A percentile compares a stretch with the other conserved stretches of the same genome.
phyloP scores from a whole-genome alignment of 73 alveolate species.

The Paramecium bursaria region DNA sequence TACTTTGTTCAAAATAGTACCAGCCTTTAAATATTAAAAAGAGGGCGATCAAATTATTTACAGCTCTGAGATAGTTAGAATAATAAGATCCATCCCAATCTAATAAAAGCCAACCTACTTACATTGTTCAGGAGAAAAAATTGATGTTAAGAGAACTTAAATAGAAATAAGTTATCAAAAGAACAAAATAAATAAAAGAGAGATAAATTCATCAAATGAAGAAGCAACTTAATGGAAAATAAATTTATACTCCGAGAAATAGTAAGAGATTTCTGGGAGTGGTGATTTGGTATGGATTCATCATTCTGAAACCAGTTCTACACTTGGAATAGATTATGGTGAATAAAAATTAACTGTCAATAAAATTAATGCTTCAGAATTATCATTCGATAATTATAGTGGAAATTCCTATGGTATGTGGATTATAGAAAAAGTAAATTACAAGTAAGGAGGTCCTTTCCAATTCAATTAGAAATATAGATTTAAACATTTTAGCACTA shows the following conservation, averaged over 20 bases:
- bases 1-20: slow-evolving; percentile 71
- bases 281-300: slow-evolving; percentile 68
- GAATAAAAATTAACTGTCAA: slow-evolving; percentile 14
- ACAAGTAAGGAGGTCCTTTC: slow-evolving; percentile 55
- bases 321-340: slow-evolving; percentile 53
- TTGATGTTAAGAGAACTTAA: not conserved
- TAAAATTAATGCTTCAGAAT: slow-evolving; percentile 22
- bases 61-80: slow-evolving; percentile 57
- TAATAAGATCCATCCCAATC: slow-evolving; percentile 38
- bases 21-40: slow-evolving; percentile 70
- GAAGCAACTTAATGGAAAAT: slow-evolving; percentile 61
- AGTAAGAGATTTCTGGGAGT: slow-evolving; percentile 10
- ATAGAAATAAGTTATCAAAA: not conserved
- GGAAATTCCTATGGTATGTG: slow-evolving; percentile 69
- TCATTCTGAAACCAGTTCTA: slow-evolving; percentile 67
- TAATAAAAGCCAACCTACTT: slow-evolving; percentile 49
- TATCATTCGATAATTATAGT: slow-evolving; percentile 60
- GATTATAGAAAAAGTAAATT: slow-evolving; percentile 60
- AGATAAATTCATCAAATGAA: slow-evolving; percentile 63
- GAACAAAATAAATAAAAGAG: slow-evolving; percentile 17
- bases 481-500: slow-evolving; percentile 65
- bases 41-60: slow-evolving; percentile 65
- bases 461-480: slow-evolving; percentile 25
- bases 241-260: slow-evolving; percentile 32
- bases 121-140: slow-evolving; percentile 60